These are phyloP conservation scores for Endoconidiophora laricicola DNA, from an alignment of 2,329 filamentous ascomycete genomes.

Conservation along the genomic window DNA sequence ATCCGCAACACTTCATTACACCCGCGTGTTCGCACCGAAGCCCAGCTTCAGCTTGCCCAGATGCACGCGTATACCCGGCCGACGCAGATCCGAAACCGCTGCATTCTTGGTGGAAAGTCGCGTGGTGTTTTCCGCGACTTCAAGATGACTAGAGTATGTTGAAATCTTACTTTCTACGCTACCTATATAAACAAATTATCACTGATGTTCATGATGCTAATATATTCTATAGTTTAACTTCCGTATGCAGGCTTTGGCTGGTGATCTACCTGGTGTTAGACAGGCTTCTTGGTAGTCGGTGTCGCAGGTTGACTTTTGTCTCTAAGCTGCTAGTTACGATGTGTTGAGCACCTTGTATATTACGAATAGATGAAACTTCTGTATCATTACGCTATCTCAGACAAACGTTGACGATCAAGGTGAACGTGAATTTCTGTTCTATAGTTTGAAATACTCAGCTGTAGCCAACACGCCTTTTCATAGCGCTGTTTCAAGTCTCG, in stretches of 20 bases:
- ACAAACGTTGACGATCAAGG: no score
- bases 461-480: no score
- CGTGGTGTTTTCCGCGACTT: conserved; percentile 88
- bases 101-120: conserved; percentile 78
- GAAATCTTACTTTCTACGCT: neutral
- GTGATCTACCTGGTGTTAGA: conserved; percentile 77
- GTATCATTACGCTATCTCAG: neutral
- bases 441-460: no score
- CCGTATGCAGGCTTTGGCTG: conserved; percentile 70
- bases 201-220: neutral
- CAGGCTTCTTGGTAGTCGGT: conserved; percentile 83
- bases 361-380: conserved; percentile 8
- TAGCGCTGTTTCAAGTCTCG: no score
- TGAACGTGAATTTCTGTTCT: no score
- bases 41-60: conserved; percentile 79
- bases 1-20: conserved; percentile 84
- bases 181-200: neutral
- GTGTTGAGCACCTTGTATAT: conserved; percentile 8
- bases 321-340: neutral
- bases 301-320: neutral
- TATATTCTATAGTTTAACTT: conserved; percentile 59
- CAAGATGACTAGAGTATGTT: conserved; percentile 70
- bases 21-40: conserved; percentile 67
- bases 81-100: conserved; percentile 88
- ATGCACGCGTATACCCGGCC: conserved; percentile 93